Conservation (phyloP, 2,329 filamentous ascomycete species). For the Fusarium clavum region DNA sequence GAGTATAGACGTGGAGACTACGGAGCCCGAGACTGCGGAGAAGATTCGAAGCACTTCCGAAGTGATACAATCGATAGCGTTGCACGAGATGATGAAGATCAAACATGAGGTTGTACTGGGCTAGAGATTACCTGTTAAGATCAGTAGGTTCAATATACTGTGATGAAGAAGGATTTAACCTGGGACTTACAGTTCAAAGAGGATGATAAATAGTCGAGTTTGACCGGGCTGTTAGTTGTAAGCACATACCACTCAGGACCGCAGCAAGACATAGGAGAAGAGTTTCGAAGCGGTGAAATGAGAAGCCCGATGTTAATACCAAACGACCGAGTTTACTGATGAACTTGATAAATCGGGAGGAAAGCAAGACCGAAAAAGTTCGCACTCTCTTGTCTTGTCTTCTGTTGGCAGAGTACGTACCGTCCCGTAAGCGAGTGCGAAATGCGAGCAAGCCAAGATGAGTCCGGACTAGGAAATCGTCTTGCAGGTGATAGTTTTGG, state of each 20-base stretch:
- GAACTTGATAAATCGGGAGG: neutral
- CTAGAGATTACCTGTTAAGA: neutral
- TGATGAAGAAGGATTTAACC: neutral
- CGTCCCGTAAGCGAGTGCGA: constrained; percentile 25
- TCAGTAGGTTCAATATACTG: neutral
- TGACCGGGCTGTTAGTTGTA: neutral
- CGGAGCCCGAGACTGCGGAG: constrained; percentile 3
- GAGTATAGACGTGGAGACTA: neutral
- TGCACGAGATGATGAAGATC: neutral
- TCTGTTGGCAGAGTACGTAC: neutral
- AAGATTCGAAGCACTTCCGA: neutral
- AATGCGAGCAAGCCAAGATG: constrained; percentile 21
- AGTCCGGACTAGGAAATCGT: constrained; percentile 1
- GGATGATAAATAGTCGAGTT: neutral
- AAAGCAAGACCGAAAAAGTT: neutral
- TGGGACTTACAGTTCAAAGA: too few species aligned
- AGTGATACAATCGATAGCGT: neutral
- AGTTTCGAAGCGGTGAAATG: neutral
- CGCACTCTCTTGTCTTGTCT: neutral
- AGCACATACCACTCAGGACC: neutral
- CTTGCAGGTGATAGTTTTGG: neutral
- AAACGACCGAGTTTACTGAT: neutral
- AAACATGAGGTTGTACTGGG: neutral
- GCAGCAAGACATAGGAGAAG: neutral
- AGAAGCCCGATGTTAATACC: neutral